Evolutionary conservation across 306 rosid genomes (phyloP).

Genomic region (Quercus gilva): DNA sequence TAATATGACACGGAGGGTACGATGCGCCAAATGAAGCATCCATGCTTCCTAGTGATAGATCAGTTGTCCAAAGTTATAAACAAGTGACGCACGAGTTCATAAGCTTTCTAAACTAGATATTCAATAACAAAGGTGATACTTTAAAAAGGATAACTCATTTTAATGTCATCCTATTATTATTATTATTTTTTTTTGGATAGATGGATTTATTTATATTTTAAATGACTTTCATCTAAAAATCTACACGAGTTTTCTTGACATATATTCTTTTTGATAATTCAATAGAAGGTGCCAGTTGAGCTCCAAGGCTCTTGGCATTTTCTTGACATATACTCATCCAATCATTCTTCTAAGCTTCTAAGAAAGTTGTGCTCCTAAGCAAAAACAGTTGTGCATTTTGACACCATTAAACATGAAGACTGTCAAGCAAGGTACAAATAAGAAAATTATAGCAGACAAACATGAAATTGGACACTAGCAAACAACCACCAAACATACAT

Average conservation of each 20-base stretch:
- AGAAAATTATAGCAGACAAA: background rate
- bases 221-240: background rate
- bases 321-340: too few species aligned
- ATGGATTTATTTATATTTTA: background rate
- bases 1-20: too few species aligned
- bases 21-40: too few species aligned
- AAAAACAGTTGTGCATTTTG: background rate
- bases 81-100: background rate
- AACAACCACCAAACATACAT: background rate
- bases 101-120: background rate
- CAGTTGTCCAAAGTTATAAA: background rate
- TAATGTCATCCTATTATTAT: background rate
- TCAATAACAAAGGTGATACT: background rate
- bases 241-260: too few species aligned
- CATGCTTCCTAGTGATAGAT: too few species aligned
- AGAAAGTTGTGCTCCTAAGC: background rate
- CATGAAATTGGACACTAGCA: background rate
- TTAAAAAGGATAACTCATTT: background rate
- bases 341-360: background rate
- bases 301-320: too few species aligned
- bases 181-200: background rate
- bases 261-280: too few species aligned
- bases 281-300: too few species aligned
- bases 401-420: background rate
- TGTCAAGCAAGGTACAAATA: background rate